A percentile compares a stretch with the other conserved stretches of the same genome.
Conservation (phyloP, 306 rosid genomes). For the Trifolium fragiferum region DNA sequence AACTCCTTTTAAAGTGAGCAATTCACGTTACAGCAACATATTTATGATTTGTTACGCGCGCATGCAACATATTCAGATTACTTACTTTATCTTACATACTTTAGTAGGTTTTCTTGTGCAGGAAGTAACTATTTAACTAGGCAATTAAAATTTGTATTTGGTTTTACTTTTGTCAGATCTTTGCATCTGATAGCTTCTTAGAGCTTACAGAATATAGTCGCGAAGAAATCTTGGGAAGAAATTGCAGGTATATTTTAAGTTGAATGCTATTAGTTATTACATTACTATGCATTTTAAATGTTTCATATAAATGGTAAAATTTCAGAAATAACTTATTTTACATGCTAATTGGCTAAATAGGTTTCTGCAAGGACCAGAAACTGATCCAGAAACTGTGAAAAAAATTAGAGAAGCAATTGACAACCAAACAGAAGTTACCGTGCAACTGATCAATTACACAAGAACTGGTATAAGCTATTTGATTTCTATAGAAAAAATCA, state of each 20-base stretch:
- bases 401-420: slow-evolving; percentile 92
- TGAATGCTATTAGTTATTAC: background rate
- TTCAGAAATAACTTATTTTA: slow-evolving; percentile 9
- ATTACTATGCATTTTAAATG: slow-evolving; percentile 11
- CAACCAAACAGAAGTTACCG: slow-evolving; percentile 90
- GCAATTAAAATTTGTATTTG: slow-evolving; percentile 30
- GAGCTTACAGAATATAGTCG: slow-evolving; percentile 97
- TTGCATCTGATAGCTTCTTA: slow-evolving; percentile 97
- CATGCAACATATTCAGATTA: background rate
- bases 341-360: slow-evolving; percentile 52
- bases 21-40: background rate
- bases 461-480: slow-evolving; percentile 66
- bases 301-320: too few species aligned
- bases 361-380: slow-evolving; percentile 97
- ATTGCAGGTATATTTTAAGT: slow-evolving; percentile 76
- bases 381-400: slow-evolving; percentile 86
- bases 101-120: background rate
- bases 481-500: background rate
- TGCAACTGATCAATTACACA: slow-evolving; percentile 91
- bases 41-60: background rate
- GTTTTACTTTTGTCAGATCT: slow-evolving; percentile 61
- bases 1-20: background rate
- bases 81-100: background rate
- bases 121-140: slow-evolving; percentile 20
- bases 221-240: slow-evolving; percentile 97